Evolutionary conservation across 306 rosid genomes (phyloP), one percentile per base, ranked within the genome.

Genomic region (Casuarina cunninghamiana): DNA sequence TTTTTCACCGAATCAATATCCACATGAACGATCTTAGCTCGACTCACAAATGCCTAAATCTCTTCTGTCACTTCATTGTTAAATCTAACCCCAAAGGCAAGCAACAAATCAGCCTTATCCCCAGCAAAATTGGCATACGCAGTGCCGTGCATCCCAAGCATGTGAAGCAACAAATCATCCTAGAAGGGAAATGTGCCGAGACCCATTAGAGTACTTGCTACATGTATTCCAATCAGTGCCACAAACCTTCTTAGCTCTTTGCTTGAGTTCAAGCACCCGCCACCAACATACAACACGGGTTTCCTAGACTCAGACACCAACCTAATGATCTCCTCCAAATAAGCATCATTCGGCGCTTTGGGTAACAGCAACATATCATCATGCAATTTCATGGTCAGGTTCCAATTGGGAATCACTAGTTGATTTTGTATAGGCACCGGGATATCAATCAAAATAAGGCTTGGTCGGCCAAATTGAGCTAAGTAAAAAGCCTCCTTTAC

Each of bases 131-230:
- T 95, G 11, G 98, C 98, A 84, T 84, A 88, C 35, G 92, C 96
- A 67, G 97, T 89, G 0, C 93, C 98, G 10, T 94, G 98, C 97
- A 92, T 94, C 12, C 97, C 98, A 79, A 94, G 81, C 97, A 92
- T 94, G 46, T 87, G 91, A 43, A 94, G 97, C 0, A 97, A 95
- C 65, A 75, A 70, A 0, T 86, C 32, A 10, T 75, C 87, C 0
- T 61, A 35, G 61, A 75, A 4, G 11, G 97, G 96, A 42, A 77
- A 92, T 6, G 86, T 79, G 32, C 5, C 97, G 21, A 95, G 88
- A 38, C 97, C 98, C 97, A 95, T 95, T 45, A 92, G 83, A 78
- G 97, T 95, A 54, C 86, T 87, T 1, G 98, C 97, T 5, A 95
- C 97, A 0, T 97, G 98, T 2, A 92, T 87, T 35, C 97, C 0